These are phyloP conservation scores for Chaetomium globosum DNA, from an alignment of 2,329 filamentous ascomycete genomes.

Conservation along the genomic window DNA sequence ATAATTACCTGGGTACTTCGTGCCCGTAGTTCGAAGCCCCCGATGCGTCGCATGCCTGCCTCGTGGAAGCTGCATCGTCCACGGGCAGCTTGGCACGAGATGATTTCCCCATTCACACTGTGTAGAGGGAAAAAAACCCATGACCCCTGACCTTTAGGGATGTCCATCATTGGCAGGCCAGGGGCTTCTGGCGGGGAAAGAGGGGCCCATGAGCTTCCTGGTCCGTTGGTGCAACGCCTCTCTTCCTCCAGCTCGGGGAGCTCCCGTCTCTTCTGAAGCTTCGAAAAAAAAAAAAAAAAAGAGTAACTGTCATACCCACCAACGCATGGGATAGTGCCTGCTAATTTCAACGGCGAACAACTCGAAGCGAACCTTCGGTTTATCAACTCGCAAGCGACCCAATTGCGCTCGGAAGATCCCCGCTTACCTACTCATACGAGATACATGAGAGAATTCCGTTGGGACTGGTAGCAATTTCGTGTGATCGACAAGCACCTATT, in stretches of 20 bases:
- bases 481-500: not conserved
- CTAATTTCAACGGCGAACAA: not conserved
- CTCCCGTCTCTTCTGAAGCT: not conserved
- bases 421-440: not conserved
- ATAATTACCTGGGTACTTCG: not conserved
- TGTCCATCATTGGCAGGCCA: constrained; percentile 21
- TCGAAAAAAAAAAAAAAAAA: not conserved
- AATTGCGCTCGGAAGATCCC: not conserved
- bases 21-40: not conserved
- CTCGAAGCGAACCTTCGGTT: not conserved
- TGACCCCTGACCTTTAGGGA: not conserved
- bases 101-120: not conserved
- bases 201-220: constrained; percentile 21
- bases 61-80: constrained; percentile 20
- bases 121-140: not conserved
- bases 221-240: constrained; percentile 13
- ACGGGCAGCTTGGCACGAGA: constrained; percentile 29
- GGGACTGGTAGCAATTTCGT: not conserved
- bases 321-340: not conserved
- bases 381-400: not conserved
- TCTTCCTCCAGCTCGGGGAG: not conserved
- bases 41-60: not conserved
- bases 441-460: not conserved
- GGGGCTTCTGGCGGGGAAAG: constrained; percentile 26
- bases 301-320: not conserved